phyloP scores from a whole-genome alignment of 1,139 yeast species.

The Hyphopichia buzzinii region DNA sequence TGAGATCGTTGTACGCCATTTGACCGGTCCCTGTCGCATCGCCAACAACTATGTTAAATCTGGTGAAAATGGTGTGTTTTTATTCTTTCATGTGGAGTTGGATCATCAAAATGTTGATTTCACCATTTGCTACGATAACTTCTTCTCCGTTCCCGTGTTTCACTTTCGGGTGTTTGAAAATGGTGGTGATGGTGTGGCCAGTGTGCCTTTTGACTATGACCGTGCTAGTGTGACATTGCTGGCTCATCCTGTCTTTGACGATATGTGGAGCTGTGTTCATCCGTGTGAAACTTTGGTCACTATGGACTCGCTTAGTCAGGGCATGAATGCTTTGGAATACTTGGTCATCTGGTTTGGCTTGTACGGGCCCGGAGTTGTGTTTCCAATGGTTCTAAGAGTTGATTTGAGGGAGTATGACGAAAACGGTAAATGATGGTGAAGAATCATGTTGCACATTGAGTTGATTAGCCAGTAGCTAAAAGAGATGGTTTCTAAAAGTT shows the following conservation, averaged over 20 bases:
- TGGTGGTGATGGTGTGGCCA: background rate
- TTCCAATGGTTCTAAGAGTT: slow-evolving; percentile 10
- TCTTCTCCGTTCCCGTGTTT: slow-evolving; percentile 33
- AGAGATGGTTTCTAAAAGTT: too few relatives aligned
- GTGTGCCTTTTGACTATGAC: background rate
- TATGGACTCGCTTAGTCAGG: slow-evolving; percentile 11
- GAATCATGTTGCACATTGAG: too few relatives aligned
- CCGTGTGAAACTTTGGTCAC: slow-evolving; percentile 35
- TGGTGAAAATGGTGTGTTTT: slow-evolving; percentile 2
- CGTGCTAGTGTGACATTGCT: slow-evolving; percentile 9
- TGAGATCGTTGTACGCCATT: slow-evolving; percentile 7
- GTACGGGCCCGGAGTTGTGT: slow-evolving; percentile 22
- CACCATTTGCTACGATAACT: slow-evolving; percentile 28
- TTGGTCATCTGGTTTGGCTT: slow-evolving; percentile 29
- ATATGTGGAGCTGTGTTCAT: slow-evolving; percentile 33
- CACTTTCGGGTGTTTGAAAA: slow-evolving; percentile 17
- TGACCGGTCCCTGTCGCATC: slow-evolving; percentile 4
- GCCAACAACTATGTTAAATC: slow-evolving; percentile 11
- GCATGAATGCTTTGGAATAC: slow-evolving; percentile 13
- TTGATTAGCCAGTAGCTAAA: too few relatives aligned
- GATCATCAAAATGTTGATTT: slow-evolving; percentile 13
- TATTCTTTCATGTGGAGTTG: slow-evolving; percentile 4
- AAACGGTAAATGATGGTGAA: too few relatives aligned
- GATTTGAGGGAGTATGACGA: too few relatives aligned
- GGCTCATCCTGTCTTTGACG: slow-evolving; percentile 26